Conservation (phyloP, 805 yeast genomes). For the Nakazawaea populi region DNA sequence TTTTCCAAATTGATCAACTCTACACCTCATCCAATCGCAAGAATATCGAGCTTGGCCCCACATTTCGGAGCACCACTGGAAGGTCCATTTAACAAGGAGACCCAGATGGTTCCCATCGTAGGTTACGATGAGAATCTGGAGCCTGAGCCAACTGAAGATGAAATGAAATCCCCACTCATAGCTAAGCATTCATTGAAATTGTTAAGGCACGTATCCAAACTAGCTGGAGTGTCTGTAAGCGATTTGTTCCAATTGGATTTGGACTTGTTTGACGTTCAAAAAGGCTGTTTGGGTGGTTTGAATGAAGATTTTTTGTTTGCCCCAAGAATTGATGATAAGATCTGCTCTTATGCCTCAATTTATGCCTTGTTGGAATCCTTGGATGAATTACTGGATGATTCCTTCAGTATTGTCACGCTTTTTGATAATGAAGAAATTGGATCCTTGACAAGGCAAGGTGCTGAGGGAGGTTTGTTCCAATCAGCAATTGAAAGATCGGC, state of each 20-base stretch:
- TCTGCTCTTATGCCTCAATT: constrained; percentile 72
- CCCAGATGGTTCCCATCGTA: constrained; percentile 71
- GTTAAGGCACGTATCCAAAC: constrained; percentile 60
- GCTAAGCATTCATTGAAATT: constrained; percentile 65
- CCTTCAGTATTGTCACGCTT: constrained; percentile 56
- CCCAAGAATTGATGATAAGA: constrained; percentile 81
- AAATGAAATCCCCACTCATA: constrained; percentile 54
- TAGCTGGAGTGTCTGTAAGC: constrained; percentile 51
- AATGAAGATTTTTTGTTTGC: constrained; percentile 71
- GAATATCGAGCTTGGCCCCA: constrained; percentile 79
- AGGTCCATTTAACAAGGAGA: constrained; percentile 73
- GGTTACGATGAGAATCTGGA: constrained; percentile 43
- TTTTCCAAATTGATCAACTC: constrained; percentile 45
- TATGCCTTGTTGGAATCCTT: constrained; percentile 43
- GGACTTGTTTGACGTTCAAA: constrained; percentile 77
- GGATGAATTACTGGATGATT: constrained; percentile 19
- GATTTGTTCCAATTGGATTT: constrained; percentile 68
- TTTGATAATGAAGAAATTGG: constrained; percentile 86
- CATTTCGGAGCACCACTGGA: constrained; percentile 70
- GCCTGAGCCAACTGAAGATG: constrained; percentile 50
- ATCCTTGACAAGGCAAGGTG: constrained; percentile 74
- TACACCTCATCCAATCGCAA: constrained; percentile 66
- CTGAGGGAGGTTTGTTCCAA: constrained; percentile 70
- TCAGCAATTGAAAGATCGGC: constrained; percentile 53
- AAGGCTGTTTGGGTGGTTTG: constrained; percentile 73